A percentile compares a stretch with the other conserved stretches of the same genome.
Evolutionary conservation across 148 eudicot genomes (phyloP).

Genomic region (Salicornia ramosissima): DNA sequence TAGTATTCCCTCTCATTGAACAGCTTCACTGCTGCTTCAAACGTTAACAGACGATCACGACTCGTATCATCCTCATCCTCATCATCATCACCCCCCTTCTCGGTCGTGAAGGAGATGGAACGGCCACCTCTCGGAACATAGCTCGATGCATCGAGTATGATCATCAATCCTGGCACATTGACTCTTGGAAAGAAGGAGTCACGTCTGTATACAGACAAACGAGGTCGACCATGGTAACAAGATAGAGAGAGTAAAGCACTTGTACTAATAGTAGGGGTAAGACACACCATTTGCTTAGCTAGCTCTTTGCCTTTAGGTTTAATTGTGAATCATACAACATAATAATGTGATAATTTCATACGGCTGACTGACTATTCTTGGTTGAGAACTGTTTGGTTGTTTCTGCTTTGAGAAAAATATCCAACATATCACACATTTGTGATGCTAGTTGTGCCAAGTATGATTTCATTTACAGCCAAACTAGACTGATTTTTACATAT

Average conservation of each 20-base stretch:
- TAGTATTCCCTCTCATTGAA: slow-evolving; percentile 71
- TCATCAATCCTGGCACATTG: too few species aligned
- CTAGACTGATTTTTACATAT: too few species aligned
- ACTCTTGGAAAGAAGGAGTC: too few species aligned
- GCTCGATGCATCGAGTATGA: not conserved
- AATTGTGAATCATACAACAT: too few species aligned
- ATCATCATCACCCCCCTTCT: slow-evolving; percentile 24
- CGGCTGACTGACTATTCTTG: too few species aligned
- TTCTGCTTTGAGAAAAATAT: too few species aligned
- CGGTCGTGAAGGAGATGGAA: slow-evolving; percentile 2
- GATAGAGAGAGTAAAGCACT: not conserved
- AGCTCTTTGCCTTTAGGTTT: not conserved
- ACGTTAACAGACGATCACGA: slow-evolving; percentile 18
- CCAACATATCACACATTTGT: too few species aligned
- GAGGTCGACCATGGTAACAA: not conserved
- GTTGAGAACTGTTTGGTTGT: too few species aligned
- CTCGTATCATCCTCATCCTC: slow-evolving; percentile 16
- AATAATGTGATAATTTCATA: too few species aligned
- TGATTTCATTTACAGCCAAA: too few species aligned
- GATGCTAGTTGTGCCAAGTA: too few species aligned
- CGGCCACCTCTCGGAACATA: slow-evolving; percentile 1
- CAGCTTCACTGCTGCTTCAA: slow-evolving; percentile 57
- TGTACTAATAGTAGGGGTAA: slow-evolving; percentile 3
- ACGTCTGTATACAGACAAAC: too few species aligned
- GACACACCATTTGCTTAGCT: slow-evolving; percentile 12